Conservation (phyloP, 768 basidiomycete genomes). For the Nevesoporus exiguus region DNA sequence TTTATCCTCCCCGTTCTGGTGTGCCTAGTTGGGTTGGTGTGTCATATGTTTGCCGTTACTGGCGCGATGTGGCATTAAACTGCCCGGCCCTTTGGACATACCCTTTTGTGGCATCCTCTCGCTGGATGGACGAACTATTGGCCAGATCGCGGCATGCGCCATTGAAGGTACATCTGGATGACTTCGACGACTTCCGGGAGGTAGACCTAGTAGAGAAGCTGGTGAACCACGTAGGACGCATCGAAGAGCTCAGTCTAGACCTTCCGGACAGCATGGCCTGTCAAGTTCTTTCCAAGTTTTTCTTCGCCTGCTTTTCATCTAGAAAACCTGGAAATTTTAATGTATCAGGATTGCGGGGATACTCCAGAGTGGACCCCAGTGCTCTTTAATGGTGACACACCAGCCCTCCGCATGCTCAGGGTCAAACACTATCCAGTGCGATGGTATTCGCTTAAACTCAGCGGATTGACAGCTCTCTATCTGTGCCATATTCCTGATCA, state of each 20-base stretch:
- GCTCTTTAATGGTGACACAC: background rate
- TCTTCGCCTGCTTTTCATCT: background rate
- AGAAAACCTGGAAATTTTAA: background rate
- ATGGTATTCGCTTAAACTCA: background rate
- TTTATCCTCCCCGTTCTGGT: too few relatives aligned
- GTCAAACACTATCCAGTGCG: background rate
- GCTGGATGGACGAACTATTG: background rate
- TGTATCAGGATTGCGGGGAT: too few relatives aligned
- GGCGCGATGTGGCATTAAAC: background rate
- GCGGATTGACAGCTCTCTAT: constrained; percentile 34
- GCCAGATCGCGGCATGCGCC: background rate
- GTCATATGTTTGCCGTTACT: background rate
- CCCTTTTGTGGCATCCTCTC: background rate
- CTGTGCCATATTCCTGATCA: constrained; percentile 23
- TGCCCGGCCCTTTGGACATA: background rate
- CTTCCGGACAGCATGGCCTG: background rate
- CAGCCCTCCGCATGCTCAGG: background rate
- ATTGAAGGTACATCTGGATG: background rate
- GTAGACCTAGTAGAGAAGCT: background rate
- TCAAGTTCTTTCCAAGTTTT: background rate
- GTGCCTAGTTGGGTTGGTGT: background rate
- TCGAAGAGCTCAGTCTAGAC: background rate
- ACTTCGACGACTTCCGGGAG: background rate
- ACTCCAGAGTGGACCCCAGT: background rate
- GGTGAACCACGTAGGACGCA: background rate